A percentile compares a stretch with the other conserved stretches of the same genome.
These are phyloP conservation scores for Dalbergia cochinchinensis DNA, from an alignment of 306 rosid species.

Conservation along the genomic window DNA sequence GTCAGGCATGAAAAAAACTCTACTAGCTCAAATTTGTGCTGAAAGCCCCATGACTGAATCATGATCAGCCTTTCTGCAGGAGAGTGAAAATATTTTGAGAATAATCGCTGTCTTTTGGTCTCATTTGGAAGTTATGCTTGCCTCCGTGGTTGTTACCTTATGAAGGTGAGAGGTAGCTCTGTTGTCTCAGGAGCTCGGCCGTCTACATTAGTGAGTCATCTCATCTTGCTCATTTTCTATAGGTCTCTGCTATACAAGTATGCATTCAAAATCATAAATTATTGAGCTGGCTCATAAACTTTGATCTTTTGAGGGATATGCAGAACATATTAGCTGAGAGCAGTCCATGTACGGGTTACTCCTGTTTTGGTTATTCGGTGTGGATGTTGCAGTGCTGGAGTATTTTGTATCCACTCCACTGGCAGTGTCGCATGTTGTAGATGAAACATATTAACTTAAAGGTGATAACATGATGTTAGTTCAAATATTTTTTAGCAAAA, in stretches of 20 bases:
- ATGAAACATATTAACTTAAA: not conserved
- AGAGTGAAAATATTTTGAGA: constrained; percentile 23
- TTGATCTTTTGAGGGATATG: constrained; percentile 14
- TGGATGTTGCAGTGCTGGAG: not conserved
- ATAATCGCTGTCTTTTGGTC: not conserved
- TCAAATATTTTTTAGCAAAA: not conserved
- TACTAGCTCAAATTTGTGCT: not conserved
- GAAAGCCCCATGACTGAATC: constrained; percentile 10
- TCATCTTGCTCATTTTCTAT: constrained; percentile 12
- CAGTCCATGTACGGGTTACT: not conserved
- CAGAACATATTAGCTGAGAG: not conserved
- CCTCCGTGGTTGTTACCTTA: not conserved
- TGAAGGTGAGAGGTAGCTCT: constrained; percentile 15
- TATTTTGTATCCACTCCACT: not conserved
- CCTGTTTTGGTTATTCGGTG: constrained; percentile 8
- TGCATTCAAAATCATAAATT: not conserved
- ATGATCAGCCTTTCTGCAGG: not conserved
- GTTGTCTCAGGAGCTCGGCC: constrained; percentile 18
- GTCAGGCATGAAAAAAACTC: not conserved
- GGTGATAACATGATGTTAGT: not conserved
- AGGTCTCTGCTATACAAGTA: not conserved
- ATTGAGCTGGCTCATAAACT: not conserved
- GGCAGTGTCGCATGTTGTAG: not conserved
- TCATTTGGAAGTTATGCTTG: constrained; percentile 32
- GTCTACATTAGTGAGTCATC: not conserved